Base-by-base conservation (phyloP, 441 rosid species). In the Flueggea neowawraea region DNA sequence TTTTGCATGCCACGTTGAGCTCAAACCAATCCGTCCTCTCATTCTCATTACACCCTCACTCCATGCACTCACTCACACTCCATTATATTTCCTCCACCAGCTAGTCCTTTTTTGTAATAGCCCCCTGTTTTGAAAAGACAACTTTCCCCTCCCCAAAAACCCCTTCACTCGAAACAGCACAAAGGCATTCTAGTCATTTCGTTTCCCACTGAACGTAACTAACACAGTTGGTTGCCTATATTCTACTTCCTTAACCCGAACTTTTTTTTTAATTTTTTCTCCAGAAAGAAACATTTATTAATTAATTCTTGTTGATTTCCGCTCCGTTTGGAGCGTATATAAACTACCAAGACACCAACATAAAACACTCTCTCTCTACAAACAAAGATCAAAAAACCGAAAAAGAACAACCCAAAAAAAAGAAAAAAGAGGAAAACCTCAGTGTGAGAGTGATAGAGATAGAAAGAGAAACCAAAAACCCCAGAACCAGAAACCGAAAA, bases 1-100 rank as follows among this genome's bases (percentile, higher is more conserved):
- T 36, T 36, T 36, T 8, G 1, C 41, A 36, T 36, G 41, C 41
- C 41, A 36, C 41, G 41, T 36, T 36, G 41, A 36, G 41, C 41
- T 36, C 68, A 73, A 71, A 70, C 62, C 54, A 12, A 64, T 28
- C 44, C 54, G 15, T 13, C 51, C 15, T 32, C 10, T 14, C 16
- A 7, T 15, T 59, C 32, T 16, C 43, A 7, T 55, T 55, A 65
- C 53, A 51, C 14, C 63, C 47, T 49, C 61, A 32, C 33, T 36
- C 62, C 28, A 16, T 58, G 57, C 51, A 57, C 56, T 44, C 52
- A 11, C 52, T 54, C 32, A 31, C 66, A 63, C 53, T 12, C 41
- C n/a, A n/a, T n/a, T 16, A 68, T 54, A 6, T 50, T 33, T 15
- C 50, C 28, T 58, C 43, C 28, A 16, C 33, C 58, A 60, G 28